phyloP scores from a whole-genome alignment of 2,329 filamentous ascomycete genomes.

The Zymoseptoria tritici region DNA sequence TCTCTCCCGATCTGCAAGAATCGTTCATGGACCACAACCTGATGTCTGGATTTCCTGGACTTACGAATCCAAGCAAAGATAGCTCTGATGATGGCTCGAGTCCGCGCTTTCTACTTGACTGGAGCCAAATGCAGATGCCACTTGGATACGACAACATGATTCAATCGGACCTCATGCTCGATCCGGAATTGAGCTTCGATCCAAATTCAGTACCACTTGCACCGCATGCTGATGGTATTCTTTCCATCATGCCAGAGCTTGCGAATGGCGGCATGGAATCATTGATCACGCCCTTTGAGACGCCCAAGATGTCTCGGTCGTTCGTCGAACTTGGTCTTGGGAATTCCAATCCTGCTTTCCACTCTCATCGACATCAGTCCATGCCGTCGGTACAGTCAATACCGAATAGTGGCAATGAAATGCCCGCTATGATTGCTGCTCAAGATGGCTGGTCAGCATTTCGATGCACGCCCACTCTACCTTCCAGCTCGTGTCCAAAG shows the following conservation, averaged over 20 bases:
- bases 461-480: slow-evolving; percentile 43
- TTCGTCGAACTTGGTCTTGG: slow-evolving; percentile 42
- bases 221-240: slow-evolving; percentile 33
- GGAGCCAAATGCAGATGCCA: slow-evolving; percentile 41
- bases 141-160: slow-evolving; percentile 38
- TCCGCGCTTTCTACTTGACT: slow-evolving; percentile 44
- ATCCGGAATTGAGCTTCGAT: slow-evolving; percentile 39
- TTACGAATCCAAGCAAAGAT: slow-evolving; percentile 32
- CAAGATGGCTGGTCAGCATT: slow-evolving; percentile 49
- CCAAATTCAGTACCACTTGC: slow-evolving; percentile 32
- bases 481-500: slow-evolving; percentile 43
- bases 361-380: slow-evolving; percentile 35
- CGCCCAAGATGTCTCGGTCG: slow-evolving; percentile 40
- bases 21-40: slow-evolving; percentile 38
- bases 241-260: slow-evolving; percentile 40
- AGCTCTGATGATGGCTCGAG: slow-evolving; percentile 37
- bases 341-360: slow-evolving; percentile 36
- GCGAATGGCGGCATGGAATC: slow-evolving; percentile 31
- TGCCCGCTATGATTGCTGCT: slow-evolving; percentile 43
- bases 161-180: slow-evolving; percentile 38
- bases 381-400: slow-evolving; percentile 16
- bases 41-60: slow-evolving; percentile 42
- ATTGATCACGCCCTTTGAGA: slow-evolving; percentile 41
- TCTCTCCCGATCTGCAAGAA: slow-evolving; percentile 18
- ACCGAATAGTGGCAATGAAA: slow-evolving; percentile 29